Conservation (phyloP, 31 red algal species). For the Bonnemaisonia californica region DNA sequence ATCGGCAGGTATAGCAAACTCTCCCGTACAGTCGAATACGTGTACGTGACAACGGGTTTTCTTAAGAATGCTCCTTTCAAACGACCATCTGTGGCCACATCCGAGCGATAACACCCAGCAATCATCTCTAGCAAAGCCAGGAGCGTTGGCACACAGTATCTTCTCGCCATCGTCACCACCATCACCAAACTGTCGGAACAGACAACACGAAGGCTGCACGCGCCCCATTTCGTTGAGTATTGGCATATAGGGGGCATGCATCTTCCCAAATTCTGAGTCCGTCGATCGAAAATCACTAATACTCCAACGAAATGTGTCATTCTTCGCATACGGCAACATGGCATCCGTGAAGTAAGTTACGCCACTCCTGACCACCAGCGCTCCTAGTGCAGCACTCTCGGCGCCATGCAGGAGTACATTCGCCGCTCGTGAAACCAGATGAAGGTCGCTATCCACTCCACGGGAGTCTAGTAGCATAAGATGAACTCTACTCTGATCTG, state of each 20-base stretch:
- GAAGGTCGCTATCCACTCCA: no score
- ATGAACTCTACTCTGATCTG: no score
- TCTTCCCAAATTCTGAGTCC: no score
- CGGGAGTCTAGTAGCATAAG: no score
- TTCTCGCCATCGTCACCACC: constrained; percentile 40
- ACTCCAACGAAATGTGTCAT: neutral
- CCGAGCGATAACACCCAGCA: constrained; percentile 41
- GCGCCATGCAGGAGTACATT: neutral
- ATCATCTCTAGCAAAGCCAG: neutral
- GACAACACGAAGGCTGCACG: constrained; percentile 8
- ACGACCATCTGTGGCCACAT: constrained; percentile 12
- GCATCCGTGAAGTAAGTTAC: neutral
- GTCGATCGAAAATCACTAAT: no score
- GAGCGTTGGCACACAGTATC: constrained; percentile 24
- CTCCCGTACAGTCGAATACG: constrained; percentile 35
- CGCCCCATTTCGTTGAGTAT: constrained; percentile 21
- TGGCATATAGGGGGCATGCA: neutral
- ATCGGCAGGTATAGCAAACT: constrained; percentile 10
- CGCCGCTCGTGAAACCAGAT: no score
- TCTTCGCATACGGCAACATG: neutral
- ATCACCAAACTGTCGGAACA: constrained; percentile 7
- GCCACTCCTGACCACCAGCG: neutral
- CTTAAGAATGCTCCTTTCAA: constrained; percentile 11
- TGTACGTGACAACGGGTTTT: constrained; percentile 13
- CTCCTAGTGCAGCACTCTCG: neutral